Conservation (phyloP, 108 stramenopile species). For the Halocafeteria seosinensis region DNA sequence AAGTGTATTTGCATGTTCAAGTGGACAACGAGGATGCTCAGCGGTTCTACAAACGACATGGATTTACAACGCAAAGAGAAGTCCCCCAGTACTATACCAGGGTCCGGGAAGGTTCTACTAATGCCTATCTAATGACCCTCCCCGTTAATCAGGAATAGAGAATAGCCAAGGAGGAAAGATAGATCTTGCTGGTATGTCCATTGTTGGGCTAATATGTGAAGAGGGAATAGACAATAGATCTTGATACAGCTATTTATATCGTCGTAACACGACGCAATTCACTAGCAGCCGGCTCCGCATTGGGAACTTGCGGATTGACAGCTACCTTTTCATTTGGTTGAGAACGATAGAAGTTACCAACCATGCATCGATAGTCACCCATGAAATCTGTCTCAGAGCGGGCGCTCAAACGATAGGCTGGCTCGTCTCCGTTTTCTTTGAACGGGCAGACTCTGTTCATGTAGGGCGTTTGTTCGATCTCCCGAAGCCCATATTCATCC, state of each 20-base stretch:
- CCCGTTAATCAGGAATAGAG: neutral
- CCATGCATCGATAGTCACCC: neutral
- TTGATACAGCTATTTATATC: neutral
- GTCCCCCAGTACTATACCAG: neutral
- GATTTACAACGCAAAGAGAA: neutral
- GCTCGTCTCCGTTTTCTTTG: neutral
- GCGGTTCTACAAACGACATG: neutral
- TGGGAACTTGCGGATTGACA: neutral
- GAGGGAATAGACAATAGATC: neutral
- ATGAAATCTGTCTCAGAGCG: neutral
- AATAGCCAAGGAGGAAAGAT: neutral
- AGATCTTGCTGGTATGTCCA: neutral
- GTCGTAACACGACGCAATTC: neutral
- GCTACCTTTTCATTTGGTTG: neutral
- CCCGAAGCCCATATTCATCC: conserved; percentile 72
- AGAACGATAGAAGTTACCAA: neutral
- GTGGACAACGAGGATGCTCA: neutral
- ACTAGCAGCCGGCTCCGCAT: neutral
- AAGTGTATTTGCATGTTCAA: conserved; percentile 3
- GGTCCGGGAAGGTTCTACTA: too few species aligned
- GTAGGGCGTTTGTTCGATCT: conserved; percentile 55
- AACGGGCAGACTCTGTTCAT: neutral
- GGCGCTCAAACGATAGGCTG: neutral
- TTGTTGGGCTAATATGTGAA: neutral
- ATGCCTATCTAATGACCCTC: too few species aligned